A percentile compares a stretch with the other conserved stretches of the same genome.
These are phyloP conservation scores for Abrus pulchellus DNA, from an alignment of 306 rosid genomes.

Conservation along the genomic window DNA sequence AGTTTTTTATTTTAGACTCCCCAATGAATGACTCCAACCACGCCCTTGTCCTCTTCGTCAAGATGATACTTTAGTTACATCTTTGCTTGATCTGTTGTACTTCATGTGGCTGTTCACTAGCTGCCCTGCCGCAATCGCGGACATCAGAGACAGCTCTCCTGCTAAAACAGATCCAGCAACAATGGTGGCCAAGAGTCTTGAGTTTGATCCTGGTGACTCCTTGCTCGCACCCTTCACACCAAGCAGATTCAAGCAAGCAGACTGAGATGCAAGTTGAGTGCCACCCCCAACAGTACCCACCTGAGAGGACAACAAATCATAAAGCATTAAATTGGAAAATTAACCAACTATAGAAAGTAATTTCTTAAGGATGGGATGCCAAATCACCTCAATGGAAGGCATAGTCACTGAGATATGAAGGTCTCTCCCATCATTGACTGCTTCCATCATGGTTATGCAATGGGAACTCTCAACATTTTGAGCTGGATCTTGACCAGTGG, in stretches of 20 bases:
- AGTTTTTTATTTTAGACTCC: constrained; percentile 45
- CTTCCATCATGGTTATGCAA: constrained; percentile 85
- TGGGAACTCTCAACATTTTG: constrained; percentile 87
- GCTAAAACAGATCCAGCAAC: constrained; percentile 79
- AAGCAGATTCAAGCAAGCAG: constrained; percentile 81
- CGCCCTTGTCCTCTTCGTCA: constrained; percentile 19
- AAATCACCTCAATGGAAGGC: constrained; percentile 83
- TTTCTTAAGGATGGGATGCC: constrained; percentile 9
- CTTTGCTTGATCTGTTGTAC: constrained; percentile 75
- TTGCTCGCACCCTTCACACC: constrained; percentile 83
- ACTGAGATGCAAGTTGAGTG: constrained; percentile 85
- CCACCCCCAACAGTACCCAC: constrained; percentile 89
- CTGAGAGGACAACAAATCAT: constrained; percentile 49
- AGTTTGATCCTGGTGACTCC: constrained; percentile 73
- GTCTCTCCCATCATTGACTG: constrained; percentile 73
- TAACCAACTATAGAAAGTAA: background rate
- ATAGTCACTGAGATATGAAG: constrained; percentile 80
- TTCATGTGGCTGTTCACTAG: constrained; percentile 86
- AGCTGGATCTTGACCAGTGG: constrained; percentile 92
- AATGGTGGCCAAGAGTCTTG: constrained; percentile 74
- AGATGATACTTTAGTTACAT: constrained; percentile 51
- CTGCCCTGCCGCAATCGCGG: constrained; percentile 83
- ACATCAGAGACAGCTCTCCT: constrained; percentile 79
- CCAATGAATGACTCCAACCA: constrained; percentile 36
- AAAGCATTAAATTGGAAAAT: constrained; percentile 16